Conservation (phyloP, 1,284 basidiomycete species). For the Cutaneotrichosporon curvatum region DNA sequence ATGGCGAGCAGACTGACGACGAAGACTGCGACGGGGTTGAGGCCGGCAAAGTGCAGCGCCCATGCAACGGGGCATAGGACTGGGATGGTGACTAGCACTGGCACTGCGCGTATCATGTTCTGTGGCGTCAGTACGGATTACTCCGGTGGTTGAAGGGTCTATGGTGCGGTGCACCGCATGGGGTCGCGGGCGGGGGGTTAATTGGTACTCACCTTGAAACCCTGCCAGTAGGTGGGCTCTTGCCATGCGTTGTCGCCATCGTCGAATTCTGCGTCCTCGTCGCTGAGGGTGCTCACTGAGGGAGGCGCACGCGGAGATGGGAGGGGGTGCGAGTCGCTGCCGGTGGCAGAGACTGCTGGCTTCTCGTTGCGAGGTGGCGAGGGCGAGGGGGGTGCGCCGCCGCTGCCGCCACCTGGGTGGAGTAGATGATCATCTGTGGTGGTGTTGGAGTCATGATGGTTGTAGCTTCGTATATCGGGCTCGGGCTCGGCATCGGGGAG, state of each 20-base stretch:
- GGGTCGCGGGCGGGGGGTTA: not conserved
- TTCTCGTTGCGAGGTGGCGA: too few species aligned
- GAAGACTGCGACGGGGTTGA: slow-evolving; percentile 58
- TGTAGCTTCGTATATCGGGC: slow-evolving; percentile 21
- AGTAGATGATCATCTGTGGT: too few species aligned
- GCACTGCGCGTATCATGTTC: slow-evolving; percentile 34
- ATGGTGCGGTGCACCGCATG: too few species aligned
- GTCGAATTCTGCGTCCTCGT: not conserved
- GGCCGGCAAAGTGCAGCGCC: slow-evolving; percentile 59
- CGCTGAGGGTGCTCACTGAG: slow-evolving; percentile 2
- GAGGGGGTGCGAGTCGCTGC: slow-evolving; percentile 1
- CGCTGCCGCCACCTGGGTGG: too few species aligned
- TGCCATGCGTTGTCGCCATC: not conserved
- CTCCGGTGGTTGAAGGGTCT: not conserved
- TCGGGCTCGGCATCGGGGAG: slow-evolving; percentile 16
- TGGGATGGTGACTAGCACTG: slow-evolving; percentile 35
- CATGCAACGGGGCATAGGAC: slow-evolving; percentile 57
- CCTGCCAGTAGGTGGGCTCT: slow-evolving; percentile 10
- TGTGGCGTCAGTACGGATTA: too few species aligned
- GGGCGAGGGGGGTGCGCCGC: too few species aligned
- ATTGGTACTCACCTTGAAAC: slow-evolving; percentile 9
- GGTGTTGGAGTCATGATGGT: too few species aligned
- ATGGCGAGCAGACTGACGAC: slow-evolving; percentile 57
- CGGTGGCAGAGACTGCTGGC: too few species aligned
- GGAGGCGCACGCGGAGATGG: not conserved